Percentiles rank a stretch among this genome's conserved stretches.
Evolutionary conservation across 306 rosid species (phyloP).

Genomic region (Sicyos edulis): DNA sequence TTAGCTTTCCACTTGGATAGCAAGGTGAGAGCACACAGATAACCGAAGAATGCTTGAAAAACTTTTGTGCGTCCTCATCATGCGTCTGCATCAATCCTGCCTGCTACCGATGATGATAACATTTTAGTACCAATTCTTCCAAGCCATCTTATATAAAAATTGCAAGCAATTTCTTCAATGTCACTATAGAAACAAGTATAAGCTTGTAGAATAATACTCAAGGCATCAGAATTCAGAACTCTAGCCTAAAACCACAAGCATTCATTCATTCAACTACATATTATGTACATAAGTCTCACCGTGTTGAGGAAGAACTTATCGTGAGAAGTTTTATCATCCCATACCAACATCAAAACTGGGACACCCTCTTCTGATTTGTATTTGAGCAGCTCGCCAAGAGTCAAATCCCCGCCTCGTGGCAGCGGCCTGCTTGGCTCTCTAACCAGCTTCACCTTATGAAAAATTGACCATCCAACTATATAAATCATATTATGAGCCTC

Average conservation of each 20-base stretch:
- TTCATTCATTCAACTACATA: background rate
- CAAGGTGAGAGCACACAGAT: slow-evolving; percentile 80
- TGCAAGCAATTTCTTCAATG: slow-evolving; percentile 1
- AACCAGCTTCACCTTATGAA: slow-evolving; percentile 60
- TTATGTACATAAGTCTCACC: slow-evolving; percentile 35
- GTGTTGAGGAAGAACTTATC: slow-evolving; percentile 50
- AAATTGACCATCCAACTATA: slow-evolving; percentile 78
- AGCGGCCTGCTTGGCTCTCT: slow-evolving; percentile 55
- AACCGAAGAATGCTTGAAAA: slow-evolving; percentile 92
- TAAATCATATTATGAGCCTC: slow-evolving; percentile 95
- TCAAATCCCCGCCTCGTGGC: slow-evolving; percentile 66
- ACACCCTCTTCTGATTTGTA: slow-evolving; percentile 91
- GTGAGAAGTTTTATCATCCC: slow-evolving; percentile 94
- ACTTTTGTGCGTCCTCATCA: slow-evolving; percentile 76
- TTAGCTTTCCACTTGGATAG: slow-evolving; percentile 65
- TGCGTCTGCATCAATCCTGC: slow-evolving; percentile 80
- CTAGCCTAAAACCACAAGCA: background rate
- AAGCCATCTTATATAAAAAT: slow-evolving; percentile 9
- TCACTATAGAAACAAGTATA: background rate
- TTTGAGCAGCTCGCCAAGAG: slow-evolving; percentile 89
- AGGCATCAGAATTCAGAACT: background rate
- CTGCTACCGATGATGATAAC: slow-evolving; percentile 38
- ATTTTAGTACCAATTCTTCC: slow-evolving; percentile 21
- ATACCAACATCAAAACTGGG: slow-evolving; percentile 62
- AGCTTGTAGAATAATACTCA: background rate